Base-by-base conservation (phyloP, 441 rosid species). In the Biscutella laevigata region DNA sequence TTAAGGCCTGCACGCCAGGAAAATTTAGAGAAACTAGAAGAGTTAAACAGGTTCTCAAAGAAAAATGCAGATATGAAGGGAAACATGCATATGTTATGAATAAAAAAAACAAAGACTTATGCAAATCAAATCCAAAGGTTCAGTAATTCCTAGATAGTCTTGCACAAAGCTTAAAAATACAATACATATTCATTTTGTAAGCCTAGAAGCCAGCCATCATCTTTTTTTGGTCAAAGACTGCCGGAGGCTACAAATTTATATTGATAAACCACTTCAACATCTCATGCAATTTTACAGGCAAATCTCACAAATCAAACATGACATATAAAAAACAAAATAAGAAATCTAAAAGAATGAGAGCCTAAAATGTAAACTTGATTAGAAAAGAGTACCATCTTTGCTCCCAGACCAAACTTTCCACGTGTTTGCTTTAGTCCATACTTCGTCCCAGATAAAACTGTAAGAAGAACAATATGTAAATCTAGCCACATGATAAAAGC, bases 381-480 rank as follows among this genome's bases (percentile, higher is more conserved):
- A 36, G 38, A 35, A 40, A 49, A 53, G 26, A 42, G 66, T 80
- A 92, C 98, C 98, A 92, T 88, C 77, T 92, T 92, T 49, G 98
- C 98, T 43, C 98, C 98, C 57, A 92, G 87, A 65, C 98, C 98
- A 77, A 92, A 92, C 74, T 92, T 92, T 43, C 98, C 98, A 59
- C 96, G 91, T 37, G 98, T 88, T 76, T 92, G 98, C 74, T 88
- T 92, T 71, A 88, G 81, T 57, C 98, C 98, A 77, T 92, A 92
- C 70, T 92, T 92, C 16, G 98, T 92, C 52, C 98, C 98, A 9
- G 98, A 92, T 61, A 92, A 65, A 70, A 88, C 96, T 92, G 77
- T 75, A 66, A 28, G 40, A 64, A 77, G 7, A 55, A 65, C 35
- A 26, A 66, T 38, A 28, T 21, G 49, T 41, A 32, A n/a, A 62